Conservation (phyloP, 2,329 filamentous ascomycete genomes). For the Rhytidhysteron rufulum region DNA sequence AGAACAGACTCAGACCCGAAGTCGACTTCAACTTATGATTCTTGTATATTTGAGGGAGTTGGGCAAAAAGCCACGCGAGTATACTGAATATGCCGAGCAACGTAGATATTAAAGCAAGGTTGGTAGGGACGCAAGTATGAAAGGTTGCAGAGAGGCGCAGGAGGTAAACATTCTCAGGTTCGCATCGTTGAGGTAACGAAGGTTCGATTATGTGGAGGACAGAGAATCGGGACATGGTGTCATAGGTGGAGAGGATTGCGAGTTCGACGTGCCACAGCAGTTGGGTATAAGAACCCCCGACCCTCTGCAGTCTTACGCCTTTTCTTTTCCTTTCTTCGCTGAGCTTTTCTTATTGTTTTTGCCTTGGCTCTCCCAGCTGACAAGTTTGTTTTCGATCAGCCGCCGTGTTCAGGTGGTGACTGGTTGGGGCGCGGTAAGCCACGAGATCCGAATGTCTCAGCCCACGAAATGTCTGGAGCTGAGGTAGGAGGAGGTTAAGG, state of each 20-base stretch:
- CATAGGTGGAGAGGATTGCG: slow-evolving; percentile 15
- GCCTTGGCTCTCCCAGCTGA: slow-evolving; percentile 1
- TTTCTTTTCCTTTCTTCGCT: too few relatives aligned
- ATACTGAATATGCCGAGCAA: slow-evolving; percentile 60
- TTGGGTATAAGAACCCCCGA: not conserved
- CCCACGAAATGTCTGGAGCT: slow-evolving; percentile 1
- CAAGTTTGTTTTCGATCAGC: slow-evolving; percentile 17
- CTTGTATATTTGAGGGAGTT: slow-evolving; percentile 67
- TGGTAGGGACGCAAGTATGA: slow-evolving; percentile 61
- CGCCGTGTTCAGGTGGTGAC: slow-evolving; percentile 19
- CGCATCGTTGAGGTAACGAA: slow-evolving; percentile 55
- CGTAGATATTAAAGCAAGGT: slow-evolving; percentile 59
- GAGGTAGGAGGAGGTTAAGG: slow-evolving; percentile 1
- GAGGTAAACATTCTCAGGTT: slow-evolving; percentile 57
- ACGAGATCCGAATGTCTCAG: slow-evolving; percentile 13
- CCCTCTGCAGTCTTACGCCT: too few relatives aligned
- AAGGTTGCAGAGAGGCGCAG: slow-evolving; percentile 55
- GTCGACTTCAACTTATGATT: slow-evolving; percentile 62
- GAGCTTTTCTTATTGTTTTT: not conserved
- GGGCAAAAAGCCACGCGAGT: slow-evolving; percentile 65
- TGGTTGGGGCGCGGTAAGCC: slow-evolving; percentile 15
- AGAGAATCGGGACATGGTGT: slow-evolving; percentile 33
- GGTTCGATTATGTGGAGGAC: slow-evolving; percentile 31
- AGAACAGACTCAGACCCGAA: slow-evolving; percentile 62
- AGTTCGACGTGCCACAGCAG: not conserved